Base-by-base conservation (phyloP, 768 basidiomycete genomes). In the Suillus alpinus region DNA sequence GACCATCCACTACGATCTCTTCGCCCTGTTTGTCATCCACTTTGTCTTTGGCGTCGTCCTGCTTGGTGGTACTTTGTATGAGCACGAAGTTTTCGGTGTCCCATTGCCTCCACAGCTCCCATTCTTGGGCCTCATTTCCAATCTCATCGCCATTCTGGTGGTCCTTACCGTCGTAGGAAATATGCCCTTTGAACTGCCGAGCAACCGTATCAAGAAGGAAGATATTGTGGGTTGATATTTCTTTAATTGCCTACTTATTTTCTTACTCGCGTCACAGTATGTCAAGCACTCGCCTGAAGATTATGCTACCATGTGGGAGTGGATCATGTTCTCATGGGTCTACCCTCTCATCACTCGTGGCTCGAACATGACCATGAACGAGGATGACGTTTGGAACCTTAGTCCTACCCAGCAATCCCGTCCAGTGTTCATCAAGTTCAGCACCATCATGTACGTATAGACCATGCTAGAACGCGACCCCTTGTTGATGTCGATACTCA, bases 291-390 rank as follows among this genome's bases (percentile, higher is more conserved):
- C 71, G 2, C 88, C 86, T 0, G 92, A 94, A 68, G 91, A 93
- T 65, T 92, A 92, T 67, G 86, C 87, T 0, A 76, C 85, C 1
- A 78, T 94, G 14, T 84, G 82, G 76, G 81, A 82, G 43, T 92
- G 91, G 91, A 73, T 84, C 0, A 84, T 88, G 1, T 92, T 91
- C 65, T 75, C 68, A 39, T 93, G 91, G 89, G 77, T 92, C 34
- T 80, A 83, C 49, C 89, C 88, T 2, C 78, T 91, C 4, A 77
- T 92, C 46, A 71, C 74, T 66, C 79, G 78, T 2, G 83, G 83
- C 16, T 77, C 76, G 9, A 62, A 61, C 58, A 77, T 76, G 4
- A 90, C 86, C 1, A 77, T 94, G 51, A 80, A 85, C 51, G 90
- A 93, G 67, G 74, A 79, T 1, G 89, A 92, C 59, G 83, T 93